A percentile compares a stretch with the other conserved stretches of the same genome.
phyloP scores from a whole-genome alignment of 2,329 filamentous ascomycete species.

The Penicillium palitans region DNA sequence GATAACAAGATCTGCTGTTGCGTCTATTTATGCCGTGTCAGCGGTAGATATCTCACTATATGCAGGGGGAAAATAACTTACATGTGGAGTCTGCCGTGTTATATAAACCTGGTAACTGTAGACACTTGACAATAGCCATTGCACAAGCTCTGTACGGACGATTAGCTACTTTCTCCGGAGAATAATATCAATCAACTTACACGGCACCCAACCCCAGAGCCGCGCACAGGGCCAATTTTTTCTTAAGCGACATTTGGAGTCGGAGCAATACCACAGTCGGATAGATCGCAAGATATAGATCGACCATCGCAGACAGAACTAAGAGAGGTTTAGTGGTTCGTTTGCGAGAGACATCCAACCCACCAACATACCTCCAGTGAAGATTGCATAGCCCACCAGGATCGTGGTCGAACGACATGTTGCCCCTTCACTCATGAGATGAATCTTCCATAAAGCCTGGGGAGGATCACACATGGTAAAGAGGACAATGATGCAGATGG shows the following conservation, averaged over 20 bases:
- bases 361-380: slow-evolving; percentile 38
- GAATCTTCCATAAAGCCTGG: slow-evolving; percentile 41
- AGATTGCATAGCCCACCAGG: slow-evolving; percentile 44
- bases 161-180: background rate
- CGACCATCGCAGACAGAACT: slow-evolving; percentile 33
- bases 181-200: background rate
- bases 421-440: slow-evolving; percentile 30
- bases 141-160: slow-evolving; percentile 30
- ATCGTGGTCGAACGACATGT: slow-evolving; percentile 38
- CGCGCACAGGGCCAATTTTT: slow-evolving; percentile 19
- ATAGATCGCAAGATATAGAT: slow-evolving; percentile 37
- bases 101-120: slow-evolving; percentile 29
- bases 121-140: slow-evolving; percentile 38
- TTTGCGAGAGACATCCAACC: background rate
- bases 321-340: background rate
- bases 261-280: slow-evolving; percentile 34
- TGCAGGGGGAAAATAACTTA: background rate
- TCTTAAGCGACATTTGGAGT: slow-evolving; percentile 34
- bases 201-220: background rate
- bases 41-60: background rate
- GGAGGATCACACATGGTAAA: slow-evolving; percentile 47
- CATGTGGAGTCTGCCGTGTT: slow-evolving; percentile 11
- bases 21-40: background rate
- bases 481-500: slow-evolving; percentile 42
- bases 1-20: slow-evolving; percentile 4